These are phyloP conservation scores for Aspergillus campestris DNA, from an alignment of 495 filamentous ascomycete genomes.

Conservation along the genomic window DNA sequence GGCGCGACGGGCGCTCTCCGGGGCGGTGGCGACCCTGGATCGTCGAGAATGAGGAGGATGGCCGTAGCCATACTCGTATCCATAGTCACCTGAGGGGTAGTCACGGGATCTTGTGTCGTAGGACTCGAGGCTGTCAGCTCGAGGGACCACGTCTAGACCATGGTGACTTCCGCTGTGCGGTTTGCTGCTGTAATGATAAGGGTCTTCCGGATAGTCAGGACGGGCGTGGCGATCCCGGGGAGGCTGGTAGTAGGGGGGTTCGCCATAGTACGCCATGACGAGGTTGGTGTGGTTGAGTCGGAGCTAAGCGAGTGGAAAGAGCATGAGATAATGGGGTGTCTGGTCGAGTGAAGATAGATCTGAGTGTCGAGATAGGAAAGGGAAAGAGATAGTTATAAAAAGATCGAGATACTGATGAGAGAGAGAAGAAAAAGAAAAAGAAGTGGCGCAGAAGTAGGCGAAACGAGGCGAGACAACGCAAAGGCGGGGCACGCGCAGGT, in stretches of 20 bases:
- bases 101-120: constrained; percentile 63
- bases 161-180: constrained; percentile 10
- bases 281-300: not conserved
- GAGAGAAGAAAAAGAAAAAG: constrained; percentile 8
- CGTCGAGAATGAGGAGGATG: constrained; percentile 32
- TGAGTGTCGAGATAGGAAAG: constrained; percentile 3
- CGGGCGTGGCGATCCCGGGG: constrained; percentile 26
- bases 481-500: constrained; percentile 8
- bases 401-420: constrained; percentile 6
- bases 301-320: constrained; percentile 1
- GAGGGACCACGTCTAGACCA: constrained; percentile 43
- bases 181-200: constrained; percentile 21
- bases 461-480: constrained; percentile 1
- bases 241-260: constrained; percentile 18
- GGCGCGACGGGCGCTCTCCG: constrained; percentile 28
- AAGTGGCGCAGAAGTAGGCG: not conserved
- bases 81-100: constrained; percentile 47
- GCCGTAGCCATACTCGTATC: constrained; percentile 44
- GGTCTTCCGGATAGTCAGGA: constrained; percentile 24
- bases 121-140: constrained; percentile 48
- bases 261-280: constrained; percentile 37
- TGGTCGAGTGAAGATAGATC: constrained; percentile 10
- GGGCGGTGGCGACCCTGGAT: constrained; percentile 13
- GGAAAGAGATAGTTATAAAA: constrained; percentile 4
- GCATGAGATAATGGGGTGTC: constrained; percentile 10